These are phyloP conservation scores for Austroboletus festivus DNA, from an alignment of 768 basidiomycete genomes.

Conservation along the genomic window DNA sequence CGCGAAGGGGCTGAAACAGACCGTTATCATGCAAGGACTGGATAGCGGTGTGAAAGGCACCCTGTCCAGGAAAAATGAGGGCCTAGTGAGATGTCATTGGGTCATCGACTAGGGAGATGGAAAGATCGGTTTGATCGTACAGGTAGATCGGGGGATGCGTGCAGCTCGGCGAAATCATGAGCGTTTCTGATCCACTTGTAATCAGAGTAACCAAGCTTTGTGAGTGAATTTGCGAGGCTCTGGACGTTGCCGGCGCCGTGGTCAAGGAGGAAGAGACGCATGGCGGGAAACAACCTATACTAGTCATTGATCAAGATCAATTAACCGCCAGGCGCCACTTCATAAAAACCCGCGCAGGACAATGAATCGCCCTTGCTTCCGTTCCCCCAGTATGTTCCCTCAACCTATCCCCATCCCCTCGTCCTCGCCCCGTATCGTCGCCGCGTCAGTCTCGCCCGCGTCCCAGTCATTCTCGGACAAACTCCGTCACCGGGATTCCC, in stretches of 20 bases:
- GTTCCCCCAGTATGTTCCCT: conserved; percentile 38
- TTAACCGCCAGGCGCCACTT: no score
- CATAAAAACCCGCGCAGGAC: conserved; percentile 10
- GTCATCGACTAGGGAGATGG: conserved; percentile 8
- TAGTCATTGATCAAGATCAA: no score
- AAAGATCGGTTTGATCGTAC: conserved; percentile 50
- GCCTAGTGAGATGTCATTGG: conserved; percentile 48
- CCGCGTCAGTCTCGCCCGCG: conserved; percentile 54
- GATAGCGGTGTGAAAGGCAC: conserved; percentile 88
- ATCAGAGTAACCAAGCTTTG: conserved; percentile 67
- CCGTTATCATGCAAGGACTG: conserved; percentile 68
- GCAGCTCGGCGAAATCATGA: conserved; percentile 68
- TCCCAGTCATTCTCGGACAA: conserved; percentile 44
- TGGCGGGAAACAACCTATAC: no score
- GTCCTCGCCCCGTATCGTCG: conserved; percentile 33
- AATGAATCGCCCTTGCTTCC: conserved; percentile 17
- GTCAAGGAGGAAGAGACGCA: conserved; percentile 85
- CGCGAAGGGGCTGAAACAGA: conserved; percentile 72
- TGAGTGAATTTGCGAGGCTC: conserved; percentile 90
- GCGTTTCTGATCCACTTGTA: conserved; percentile 87
- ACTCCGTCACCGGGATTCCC: conserved; percentile 37
- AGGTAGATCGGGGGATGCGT: conserved; percentile 38
- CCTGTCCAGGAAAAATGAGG: conserved; percentile 96
- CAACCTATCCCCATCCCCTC: conserved; percentile 44
- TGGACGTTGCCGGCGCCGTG: conserved; percentile 96